Base-by-base conservation (phyloP, 2,329 filamentous ascomycete genomes). In the Fusarium sp. region DNA sequence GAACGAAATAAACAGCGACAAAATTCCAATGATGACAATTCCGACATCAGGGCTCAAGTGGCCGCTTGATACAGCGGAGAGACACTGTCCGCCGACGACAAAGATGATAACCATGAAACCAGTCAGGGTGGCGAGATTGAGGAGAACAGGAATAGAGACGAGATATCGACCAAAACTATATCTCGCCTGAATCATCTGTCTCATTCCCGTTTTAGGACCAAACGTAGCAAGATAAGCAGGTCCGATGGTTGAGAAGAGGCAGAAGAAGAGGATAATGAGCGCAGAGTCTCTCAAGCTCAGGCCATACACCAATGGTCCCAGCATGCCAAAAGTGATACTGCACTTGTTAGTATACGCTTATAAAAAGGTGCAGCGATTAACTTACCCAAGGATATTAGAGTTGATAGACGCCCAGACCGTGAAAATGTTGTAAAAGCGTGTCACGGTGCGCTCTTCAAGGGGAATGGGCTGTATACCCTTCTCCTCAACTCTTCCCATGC, bases 131-230 rank as follows among this genome's bases (percentile, higher is more conserved):
- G 89, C 89, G 30, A 92, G 83, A 75, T 92, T 92, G 67, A 92
- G 83, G 15, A 92, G 77, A 6, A 91, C 87, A 5, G 89, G 86
- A n/a, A 92, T 78, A 2, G 86, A 88, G 39, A 90, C 87, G 26
- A 89, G 81, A 76, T 90, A 91, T 45, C 87, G 85, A 24, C 86
- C 90, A 77, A 91, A 92, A 45, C 87, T 88, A 79, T 88, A 92
- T 28, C 90, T 84, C 8, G 90, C 90, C 73, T 90, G 89, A 13
- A 92, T 87, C 85, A 92, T 90, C 80, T 92, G 90, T 22, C 90
- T 85, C 85, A 92, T 87, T 47, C 90, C 90, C 15, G 89, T 91
- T 80, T 87, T 88, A 8, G 90, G 88, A 0, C 90, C 90, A 57
- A 90, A 80, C 0, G 87, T 90, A 47, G 86, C 86, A 32, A 92